Percentiles rank a stretch among this genome's conserved stretches.
These are phyloP conservation scores for Rhododendron williamsianum DNA, from an alignment of 148 eudicot genomes.

Conservation along the genomic window DNA sequence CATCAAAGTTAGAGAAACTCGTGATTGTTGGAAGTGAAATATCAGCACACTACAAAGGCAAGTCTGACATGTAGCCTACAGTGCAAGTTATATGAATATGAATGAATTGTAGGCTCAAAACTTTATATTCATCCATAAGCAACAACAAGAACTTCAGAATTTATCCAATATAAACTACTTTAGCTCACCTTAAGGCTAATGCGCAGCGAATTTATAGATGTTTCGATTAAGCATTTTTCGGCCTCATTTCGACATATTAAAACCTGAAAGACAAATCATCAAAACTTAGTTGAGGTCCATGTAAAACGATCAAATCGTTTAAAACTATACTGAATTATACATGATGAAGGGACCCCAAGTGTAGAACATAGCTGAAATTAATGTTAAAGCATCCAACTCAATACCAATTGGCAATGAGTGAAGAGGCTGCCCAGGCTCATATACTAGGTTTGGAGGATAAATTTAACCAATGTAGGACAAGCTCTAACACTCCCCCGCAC, in stretches of 20 bases:
- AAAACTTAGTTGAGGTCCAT: conserved; percentile 8
- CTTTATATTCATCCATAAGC: neutral
- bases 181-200: conserved; percentile 90
- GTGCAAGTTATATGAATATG: neutral
- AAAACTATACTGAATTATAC: neutral
- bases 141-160: conserved; percentile 3
- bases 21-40: neutral
- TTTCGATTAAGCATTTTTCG: conserved; percentile 95
- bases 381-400: no score
- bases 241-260: conserved; percentile 93
- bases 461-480: no score
- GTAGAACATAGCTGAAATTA: neutral
- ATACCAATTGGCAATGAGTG: no score
- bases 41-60: neutral
- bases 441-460: no score
- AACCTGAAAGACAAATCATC: conserved; percentile 41
- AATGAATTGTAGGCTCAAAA: neutral
- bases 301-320: neutral
- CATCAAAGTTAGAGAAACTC: neutral
- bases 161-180: neutral
- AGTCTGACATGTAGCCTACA: neutral
- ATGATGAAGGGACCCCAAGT: neutral
- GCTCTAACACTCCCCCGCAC: no score
- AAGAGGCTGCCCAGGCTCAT: no score
- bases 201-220: conserved; percentile 85